Percentiles rank a stretch among this genome's conserved stretches.
These are phyloP conservation scores for Puya raimondii DNA, from an alignment of 176 grass and related monocot species.

Conservation along the genomic window DNA sequence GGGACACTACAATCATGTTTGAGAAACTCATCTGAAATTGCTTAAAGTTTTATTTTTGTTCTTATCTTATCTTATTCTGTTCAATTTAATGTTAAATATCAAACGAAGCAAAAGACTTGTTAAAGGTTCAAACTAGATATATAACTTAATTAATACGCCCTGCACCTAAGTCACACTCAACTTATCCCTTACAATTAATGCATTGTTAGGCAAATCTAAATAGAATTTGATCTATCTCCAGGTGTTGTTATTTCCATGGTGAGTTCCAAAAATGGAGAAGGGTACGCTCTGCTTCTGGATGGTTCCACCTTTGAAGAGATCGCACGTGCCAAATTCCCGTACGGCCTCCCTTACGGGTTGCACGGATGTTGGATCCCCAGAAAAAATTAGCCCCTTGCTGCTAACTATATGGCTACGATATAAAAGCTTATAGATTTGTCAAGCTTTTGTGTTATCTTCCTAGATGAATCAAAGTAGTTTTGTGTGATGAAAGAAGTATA, in stretches of 20 bases:
- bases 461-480: no score
- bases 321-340: slow-evolving; percentile 78
- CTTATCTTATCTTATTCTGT: not conserved
- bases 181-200: no score
- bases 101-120: not conserved
- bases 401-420: not conserved
- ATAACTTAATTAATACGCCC: no score
- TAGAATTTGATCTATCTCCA: slow-evolving; percentile 6
- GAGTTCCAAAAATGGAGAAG: slow-evolving; percentile 73
- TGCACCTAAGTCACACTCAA: no score
- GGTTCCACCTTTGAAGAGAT: slow-evolving; percentile 69
- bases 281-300: slow-evolving; percentile 73
- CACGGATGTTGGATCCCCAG: slow-evolving; percentile 96
- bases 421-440: no score
- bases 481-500: no score
- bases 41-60: not conserved
- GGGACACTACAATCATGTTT: no score
- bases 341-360: slow-evolving; percentile 90
- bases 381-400: not conserved
- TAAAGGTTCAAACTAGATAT: no score
- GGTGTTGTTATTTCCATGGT: slow-evolving; percentile 91
- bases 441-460: no score
- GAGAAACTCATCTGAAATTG: no score
- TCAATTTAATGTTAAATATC: not conserved
- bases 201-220: no score